Conservation (phyloP, 352 stramenopile species). For the Globisporangium alternatum region DNA sequence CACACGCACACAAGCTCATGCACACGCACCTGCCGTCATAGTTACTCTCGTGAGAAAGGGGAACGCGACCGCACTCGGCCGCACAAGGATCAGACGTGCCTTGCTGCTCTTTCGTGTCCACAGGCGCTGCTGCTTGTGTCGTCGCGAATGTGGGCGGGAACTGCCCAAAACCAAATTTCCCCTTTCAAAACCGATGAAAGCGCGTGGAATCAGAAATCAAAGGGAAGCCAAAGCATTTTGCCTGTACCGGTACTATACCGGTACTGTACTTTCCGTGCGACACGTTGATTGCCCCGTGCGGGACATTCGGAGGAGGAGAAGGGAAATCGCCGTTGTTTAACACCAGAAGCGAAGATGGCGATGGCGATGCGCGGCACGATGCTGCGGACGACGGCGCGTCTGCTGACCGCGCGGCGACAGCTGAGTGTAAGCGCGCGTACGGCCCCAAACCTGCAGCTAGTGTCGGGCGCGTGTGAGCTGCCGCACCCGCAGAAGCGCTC, state of each 20-base stretch:
- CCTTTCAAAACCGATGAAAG: neutral
- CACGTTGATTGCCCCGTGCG: neutral
- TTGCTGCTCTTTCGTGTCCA: neutral
- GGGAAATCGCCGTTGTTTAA: neutral
- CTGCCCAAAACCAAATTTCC: neutral
- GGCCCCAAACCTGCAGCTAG: slow-evolving; percentile 34
- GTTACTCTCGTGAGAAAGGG: neutral
- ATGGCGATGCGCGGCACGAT: slow-evolving; percentile 7
- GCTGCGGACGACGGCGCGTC: slow-evolving; percentile 5
- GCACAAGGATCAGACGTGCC: neutral
- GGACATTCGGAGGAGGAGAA: neutral
- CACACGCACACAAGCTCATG: neutral
- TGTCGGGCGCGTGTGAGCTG: slow-evolving; percentile 69
- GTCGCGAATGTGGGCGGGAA: slow-evolving; percentile 1
- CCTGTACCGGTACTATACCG: neutral
- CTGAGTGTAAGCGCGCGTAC: slow-evolving; percentile 26
- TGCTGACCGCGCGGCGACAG: slow-evolving; percentile 3
- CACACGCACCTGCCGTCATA: neutral
- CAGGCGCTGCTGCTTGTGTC: neutral
- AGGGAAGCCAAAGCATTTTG: neutral
- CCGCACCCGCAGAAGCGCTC: slow-evolving; percentile 83
- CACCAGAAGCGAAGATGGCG: slow-evolving; percentile 1
- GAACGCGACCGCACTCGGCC: neutral
- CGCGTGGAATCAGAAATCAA: neutral
- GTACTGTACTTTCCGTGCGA: neutral